Percentiles rank a stretch among this genome's conserved stretches.
Conservation (phyloP, 2,329 filamentous ascomycete species). For the Calycina herbarum region DNA sequence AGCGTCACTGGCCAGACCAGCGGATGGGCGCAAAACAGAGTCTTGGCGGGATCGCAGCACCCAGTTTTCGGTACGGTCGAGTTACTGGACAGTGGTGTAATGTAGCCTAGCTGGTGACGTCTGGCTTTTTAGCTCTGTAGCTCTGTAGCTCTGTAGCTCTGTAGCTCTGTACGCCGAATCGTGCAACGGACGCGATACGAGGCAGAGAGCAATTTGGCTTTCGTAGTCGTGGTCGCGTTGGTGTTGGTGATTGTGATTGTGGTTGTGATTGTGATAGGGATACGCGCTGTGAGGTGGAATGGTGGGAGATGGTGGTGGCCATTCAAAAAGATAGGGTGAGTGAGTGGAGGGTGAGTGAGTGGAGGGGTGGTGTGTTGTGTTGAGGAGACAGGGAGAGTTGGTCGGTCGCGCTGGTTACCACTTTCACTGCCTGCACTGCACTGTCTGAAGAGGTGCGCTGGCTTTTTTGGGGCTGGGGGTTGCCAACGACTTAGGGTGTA, state of each 20-base stretch:
- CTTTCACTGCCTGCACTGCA: background rate
- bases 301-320: background rate
- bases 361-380: background rate
- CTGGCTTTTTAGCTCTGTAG: background rate
- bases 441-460: background rate
- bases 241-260: background rate
- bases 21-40: background rate
- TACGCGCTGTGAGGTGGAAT: background rate
- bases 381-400: background rate
- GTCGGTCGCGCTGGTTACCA: background rate
- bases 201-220: background rate
- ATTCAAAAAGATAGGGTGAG: background rate
- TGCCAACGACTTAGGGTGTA: no score
- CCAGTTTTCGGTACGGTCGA: background rate
- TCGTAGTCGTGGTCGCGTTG: background rate
- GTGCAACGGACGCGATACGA: background rate
- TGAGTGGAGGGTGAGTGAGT: background rate
- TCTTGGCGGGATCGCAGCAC: background rate
- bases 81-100: background rate
- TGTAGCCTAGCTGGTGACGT: background rate
- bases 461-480: background rate
- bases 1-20: background rate
- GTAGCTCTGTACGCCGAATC: background rate
- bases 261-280: background rate
- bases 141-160: background rate